A percentile compares a stretch with the other conserved stretches of the same genome.
phyloP scores from a whole-genome alignment of 495 filamentous ascomycete species.

The Aspergillus homomorphus region DNA sequence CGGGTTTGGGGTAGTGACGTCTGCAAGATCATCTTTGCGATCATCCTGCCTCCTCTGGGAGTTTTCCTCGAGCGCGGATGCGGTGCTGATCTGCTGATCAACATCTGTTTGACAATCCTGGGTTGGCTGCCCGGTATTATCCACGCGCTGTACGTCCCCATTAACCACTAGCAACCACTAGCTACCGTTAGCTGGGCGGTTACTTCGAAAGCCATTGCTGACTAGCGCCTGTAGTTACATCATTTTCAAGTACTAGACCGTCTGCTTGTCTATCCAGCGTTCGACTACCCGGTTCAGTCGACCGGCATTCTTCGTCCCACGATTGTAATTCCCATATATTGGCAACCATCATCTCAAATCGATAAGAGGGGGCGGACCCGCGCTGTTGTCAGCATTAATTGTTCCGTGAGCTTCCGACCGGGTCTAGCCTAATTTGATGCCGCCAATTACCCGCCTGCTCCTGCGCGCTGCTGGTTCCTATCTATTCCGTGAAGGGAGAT shows the following conservation, averaged over 20 bases:
- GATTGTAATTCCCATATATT: conserved; percentile 5
- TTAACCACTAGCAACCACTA: too few relatives aligned
- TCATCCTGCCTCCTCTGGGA: conserved; percentile 83
- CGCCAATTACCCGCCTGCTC: conserved; percentile 25
- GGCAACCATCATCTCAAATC: conserved; percentile 5
- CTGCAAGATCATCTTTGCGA: conserved; percentile 86
- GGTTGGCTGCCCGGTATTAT: conserved; percentile 76
- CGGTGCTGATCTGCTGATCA: conserved; percentile 78
- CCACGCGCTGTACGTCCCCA: conserved; percentile 62
- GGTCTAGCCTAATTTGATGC: conserved; percentile 31
- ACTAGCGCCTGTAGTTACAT: conserved; percentile 44
- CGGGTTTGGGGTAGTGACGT: conserved; percentile 59
- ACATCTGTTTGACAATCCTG: conserved; percentile 81
- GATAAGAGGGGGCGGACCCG: conserved; percentile 4
- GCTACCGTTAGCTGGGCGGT: neutral
- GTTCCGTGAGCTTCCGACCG: conserved; percentile 35
- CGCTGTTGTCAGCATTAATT: conserved; percentile 19
- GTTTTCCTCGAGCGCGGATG: conserved; percentile 90
- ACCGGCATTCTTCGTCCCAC: conserved; percentile 4
- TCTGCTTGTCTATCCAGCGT: neutral
- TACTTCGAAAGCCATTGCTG: conserved; percentile 13
- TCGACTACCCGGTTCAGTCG: conserved; percentile 8
- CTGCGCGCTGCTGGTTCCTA: neutral
- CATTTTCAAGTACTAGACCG: conserved; percentile 53
- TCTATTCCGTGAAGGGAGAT: neutral